These are phyloP conservation scores for Francoa sonchifolia DNA, from an alignment of 441 rosid species.

Conservation along the genomic window DNA sequence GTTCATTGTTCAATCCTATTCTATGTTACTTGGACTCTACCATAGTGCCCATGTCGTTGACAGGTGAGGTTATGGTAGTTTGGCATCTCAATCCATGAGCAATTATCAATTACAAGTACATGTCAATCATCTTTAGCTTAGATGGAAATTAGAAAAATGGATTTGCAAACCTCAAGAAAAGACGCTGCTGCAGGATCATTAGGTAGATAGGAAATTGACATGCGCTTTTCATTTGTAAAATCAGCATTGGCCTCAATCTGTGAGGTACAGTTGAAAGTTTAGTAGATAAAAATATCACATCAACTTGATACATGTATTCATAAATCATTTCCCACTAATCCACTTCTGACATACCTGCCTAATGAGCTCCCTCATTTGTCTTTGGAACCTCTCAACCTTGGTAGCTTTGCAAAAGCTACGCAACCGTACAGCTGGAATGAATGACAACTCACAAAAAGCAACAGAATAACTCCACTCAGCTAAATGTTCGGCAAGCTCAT, in stretches of 20 bases:
- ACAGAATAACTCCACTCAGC: conserved; percentile 79
- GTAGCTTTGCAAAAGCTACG: conserved; percentile 67
- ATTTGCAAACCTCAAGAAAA: conserved; percentile 52
- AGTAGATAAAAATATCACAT: too few species aligned
- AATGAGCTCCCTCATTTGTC: conserved; percentile 75
- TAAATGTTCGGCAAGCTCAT: conserved; percentile 86
- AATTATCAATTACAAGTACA: too few species aligned
- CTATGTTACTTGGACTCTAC: too few species aligned
- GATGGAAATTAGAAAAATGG: too few species aligned
- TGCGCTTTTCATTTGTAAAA: conserved; percentile 54
- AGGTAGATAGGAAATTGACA: conserved; percentile 41
- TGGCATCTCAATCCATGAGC: too few species aligned
- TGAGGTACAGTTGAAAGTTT: conserved; percentile 5
- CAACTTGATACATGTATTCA: background rate
- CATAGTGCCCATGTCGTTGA: too few species aligned
- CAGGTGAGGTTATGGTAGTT: too few species aligned
- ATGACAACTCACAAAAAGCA: conserved; percentile 77
- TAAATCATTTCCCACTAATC: background rate
- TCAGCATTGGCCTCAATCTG: conserved; percentile 64
- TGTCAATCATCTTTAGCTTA: too few species aligned
- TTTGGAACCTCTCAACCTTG: conserved; percentile 76
- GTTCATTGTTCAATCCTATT: too few species aligned
- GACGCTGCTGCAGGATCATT: conserved; percentile 57
- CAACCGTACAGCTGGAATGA: conserved; percentile 58
- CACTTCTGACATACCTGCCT: conserved; percentile 43